Percentiles rank a stretch among this genome's conserved stretches.
Conservation (phyloP, 441 rosid species). For the Gossypium trilobum region DNA sequence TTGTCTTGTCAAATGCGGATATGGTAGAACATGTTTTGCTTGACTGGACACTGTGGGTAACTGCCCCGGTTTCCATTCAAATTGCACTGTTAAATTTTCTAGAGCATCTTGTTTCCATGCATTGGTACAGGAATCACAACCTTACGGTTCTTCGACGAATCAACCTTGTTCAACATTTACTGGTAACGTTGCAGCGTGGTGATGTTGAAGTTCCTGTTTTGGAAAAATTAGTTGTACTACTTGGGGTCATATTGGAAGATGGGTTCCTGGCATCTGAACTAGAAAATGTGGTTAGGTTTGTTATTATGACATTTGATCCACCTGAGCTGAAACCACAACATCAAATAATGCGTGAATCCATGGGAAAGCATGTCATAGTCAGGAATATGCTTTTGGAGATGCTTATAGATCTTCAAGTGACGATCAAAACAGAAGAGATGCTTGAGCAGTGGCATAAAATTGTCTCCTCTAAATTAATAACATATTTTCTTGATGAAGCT, state of each 20-base stretch:
- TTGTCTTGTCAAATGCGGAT: conserved; percentile 93
- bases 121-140: conserved; percentile 99
- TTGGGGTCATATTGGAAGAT: conserved; percentile 97
- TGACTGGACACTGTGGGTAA: conserved; percentile 99
- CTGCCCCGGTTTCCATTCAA: conserved; percentile 86
- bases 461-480: conserved; percentile 90
- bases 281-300: conserved; percentile 92
- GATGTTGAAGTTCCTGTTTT: conserved; percentile 98
- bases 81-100: conserved; percentile 90
- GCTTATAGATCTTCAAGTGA: conserved; percentile 99
- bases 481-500: conserved; percentile 98
- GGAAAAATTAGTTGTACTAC: conserved; percentile 93
- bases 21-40: conserved; percentile 99
- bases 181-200: conserved; percentile 96
- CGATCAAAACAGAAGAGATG: conserved; percentile 89
- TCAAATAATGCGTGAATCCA: conserved; percentile 65
- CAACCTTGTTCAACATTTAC: conserved; percentile 90
- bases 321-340: conserved; percentile 72
- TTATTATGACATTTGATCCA: conserved; percentile 97
- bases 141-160: conserved; percentile 89
- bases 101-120: conserved; percentile 98
- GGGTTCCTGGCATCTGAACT: conserved; percentile 95
- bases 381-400: conserved; percentile 98
- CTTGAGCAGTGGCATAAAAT: conserved; percentile 99
- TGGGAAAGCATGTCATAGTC: conserved; percentile 98